A percentile compares a stretch with the other conserved stretches of the same genome.
These are phyloP conservation scores for Fusarium nematophilum DNA, from an alignment of 2,329 filamentous ascomycete genomes.

Conservation along the genomic window DNA sequence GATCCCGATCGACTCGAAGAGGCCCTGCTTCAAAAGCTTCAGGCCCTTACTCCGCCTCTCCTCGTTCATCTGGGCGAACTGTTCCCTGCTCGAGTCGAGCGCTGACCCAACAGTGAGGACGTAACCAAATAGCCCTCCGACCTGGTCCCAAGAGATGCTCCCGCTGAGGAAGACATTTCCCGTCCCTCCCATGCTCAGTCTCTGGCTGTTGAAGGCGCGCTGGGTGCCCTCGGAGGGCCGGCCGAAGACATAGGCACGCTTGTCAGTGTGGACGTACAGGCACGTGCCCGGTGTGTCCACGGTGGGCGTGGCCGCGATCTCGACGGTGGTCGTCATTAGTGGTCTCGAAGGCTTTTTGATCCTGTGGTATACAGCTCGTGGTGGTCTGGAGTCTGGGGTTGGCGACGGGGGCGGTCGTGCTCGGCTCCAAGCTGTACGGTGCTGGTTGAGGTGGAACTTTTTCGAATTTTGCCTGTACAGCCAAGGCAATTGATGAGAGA, in stretches of 20 bases:
- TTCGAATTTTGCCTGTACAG: conserved; percentile 12
- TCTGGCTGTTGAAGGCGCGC: conserved; percentile 77
- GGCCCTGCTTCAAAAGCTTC: conserved; percentile 38
- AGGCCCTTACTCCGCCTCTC: conserved; percentile 54
- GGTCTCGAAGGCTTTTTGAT: no score
- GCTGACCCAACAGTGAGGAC: conserved; percentile 85
- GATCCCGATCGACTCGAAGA: conserved; percentile 65
- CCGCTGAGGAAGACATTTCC: conserved; percentile 88
- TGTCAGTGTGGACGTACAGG: conserved; percentile 82
- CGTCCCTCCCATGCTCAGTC: conserved; percentile 71
- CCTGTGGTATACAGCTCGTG: background rate
- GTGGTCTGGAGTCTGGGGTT: no score
- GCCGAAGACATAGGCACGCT: conserved; percentile 87
- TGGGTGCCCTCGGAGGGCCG: conserved; percentile 87
- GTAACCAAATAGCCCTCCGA: conserved; percentile 86
- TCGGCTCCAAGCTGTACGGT: conserved; percentile 1
- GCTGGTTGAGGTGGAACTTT: background rate
- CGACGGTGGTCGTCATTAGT: conserved; percentile 77
- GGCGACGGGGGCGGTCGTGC: background rate
- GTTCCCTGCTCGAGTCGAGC: conserved; percentile 60
- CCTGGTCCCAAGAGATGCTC: conserved; percentile 76
- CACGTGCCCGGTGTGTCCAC: conserved; percentile 87
- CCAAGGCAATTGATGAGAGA: background rate
- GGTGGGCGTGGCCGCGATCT: conserved; percentile 84
- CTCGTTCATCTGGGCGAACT: conserved; percentile 52